Base-by-base conservation (phyloP, 108 stramenopile species). In the Pseudonitzschia multiseries region DNA sequence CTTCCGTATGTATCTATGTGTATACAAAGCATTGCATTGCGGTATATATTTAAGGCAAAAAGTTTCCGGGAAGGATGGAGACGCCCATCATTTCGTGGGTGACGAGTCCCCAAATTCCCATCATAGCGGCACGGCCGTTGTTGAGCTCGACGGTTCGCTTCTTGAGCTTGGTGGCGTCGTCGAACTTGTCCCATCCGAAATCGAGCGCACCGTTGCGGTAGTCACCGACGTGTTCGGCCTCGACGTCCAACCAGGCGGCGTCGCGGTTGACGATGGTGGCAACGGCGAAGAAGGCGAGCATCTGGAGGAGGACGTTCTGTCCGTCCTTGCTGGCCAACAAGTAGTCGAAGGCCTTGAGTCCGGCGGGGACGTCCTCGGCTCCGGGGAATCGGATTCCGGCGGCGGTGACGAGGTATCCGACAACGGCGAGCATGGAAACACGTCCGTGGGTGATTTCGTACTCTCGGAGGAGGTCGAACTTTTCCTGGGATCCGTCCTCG, bases 141-240 rank as follows among this genome's bases (percentile, higher is more conserved):
- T 96, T 96, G 51, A 96, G 79, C 80, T 96, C 95, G 78, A 95
- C 91, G 66, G 87, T 86, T 68, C 90, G 87, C 90, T 96, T 96
- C 66, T 78, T 72, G 52, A 84, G 72, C 86, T 88, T 86, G 65
- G 81, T 81, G 52, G 78, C 86, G 24, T 81, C 83, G 51, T 78
- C 74, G 44, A 86, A 78, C n/a, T 71, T 79, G 81, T 89, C 83
- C 88, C 88, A 89, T 44, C 89, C 89, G 57, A 89, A 89, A 74
- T 87, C 86, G 70, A 87, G 70, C 65, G 69, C 74, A 27, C 84
- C 84, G 77, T 89, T 89, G 68, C 88, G 85, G 83, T 82, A 87
- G 70, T 89, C 89, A 74, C 89, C 89, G 68, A 78, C 73, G 81
- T 84, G 85, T 79, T 87, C 86, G 48, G 77, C 78, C 41, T 65